Conservation (phyloP, 306 rosid species). For the Quercus alba region DNA sequence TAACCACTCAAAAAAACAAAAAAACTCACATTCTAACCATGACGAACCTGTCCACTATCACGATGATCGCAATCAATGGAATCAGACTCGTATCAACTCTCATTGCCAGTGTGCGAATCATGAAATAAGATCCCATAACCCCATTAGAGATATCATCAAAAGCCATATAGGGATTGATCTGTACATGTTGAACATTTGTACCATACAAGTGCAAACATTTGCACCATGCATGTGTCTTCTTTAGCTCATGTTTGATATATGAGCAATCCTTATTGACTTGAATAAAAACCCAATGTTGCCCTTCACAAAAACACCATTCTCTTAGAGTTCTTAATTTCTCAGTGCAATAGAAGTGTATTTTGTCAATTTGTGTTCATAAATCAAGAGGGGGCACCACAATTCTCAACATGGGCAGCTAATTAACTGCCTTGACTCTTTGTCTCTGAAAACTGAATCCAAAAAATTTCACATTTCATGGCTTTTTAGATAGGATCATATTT, state of each 20-base stretch:
- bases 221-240: too few relatives aligned
- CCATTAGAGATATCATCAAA: too few relatives aligned
- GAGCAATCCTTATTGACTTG: too few relatives aligned
- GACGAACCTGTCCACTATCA: slow-evolving; percentile 5
- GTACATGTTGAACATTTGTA: too few relatives aligned
- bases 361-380: not conserved
- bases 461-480: too few relatives aligned
- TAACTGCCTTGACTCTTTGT: not conserved
- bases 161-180: too few relatives aligned
- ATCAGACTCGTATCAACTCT: not conserved
- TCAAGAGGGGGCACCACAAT: not conserved
- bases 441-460: not conserved
- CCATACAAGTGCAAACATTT: too few relatives aligned
- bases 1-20: not conserved
- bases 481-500: not conserved
- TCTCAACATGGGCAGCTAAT: not conserved
- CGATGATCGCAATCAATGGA: not conserved
- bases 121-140: too few relatives aligned
- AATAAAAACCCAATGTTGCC: not conserved
- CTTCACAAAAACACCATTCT: not conserved
- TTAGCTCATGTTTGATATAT: too few relatives aligned
- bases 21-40: not conserved
- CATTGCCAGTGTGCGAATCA: too few relatives aligned
- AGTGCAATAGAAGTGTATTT: not conserved
- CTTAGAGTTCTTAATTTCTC: too few relatives aligned